These are phyloP conservation scores for Uncinocarpus reesii DNA, from an alignment of 2,329 filamentous ascomycete genomes.

Conservation along the genomic window DNA sequence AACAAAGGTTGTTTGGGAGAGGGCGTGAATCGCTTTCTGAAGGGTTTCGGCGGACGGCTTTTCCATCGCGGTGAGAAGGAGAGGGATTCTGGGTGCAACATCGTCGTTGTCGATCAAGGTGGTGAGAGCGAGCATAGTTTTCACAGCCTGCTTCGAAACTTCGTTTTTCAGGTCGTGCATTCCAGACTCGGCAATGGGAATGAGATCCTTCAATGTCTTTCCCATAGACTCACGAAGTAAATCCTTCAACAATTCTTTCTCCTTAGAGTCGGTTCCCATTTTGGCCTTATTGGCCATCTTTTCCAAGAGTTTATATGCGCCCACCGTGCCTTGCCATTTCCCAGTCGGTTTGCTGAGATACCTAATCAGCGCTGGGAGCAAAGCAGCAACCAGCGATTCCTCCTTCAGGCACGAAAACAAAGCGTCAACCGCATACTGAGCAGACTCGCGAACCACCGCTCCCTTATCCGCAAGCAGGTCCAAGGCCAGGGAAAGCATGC, in stretches of 20 bases:
- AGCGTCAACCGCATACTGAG: slow-evolving; percentile 86
- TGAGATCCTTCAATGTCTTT: slow-evolving; percentile 42
- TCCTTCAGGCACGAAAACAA: slow-evolving; percentile 68
- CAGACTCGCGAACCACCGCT: slow-evolving; percentile 75
- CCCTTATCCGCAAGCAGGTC: slow-evolving; percentile 88
- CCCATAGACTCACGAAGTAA: slow-evolving; percentile 85
- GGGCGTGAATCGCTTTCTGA: slow-evolving; percentile 90
- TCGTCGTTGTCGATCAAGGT: slow-evolving; percentile 93
- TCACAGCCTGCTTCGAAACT: slow-evolving; percentile 71
- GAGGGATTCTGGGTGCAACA: slow-evolving; percentile 79
- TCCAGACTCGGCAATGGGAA: slow-evolving; percentile 41
- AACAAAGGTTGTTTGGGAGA: slow-evolving; percentile 98
- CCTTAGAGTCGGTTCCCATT: slow-evolving; percentile 70
- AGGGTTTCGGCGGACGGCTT: slow-evolving; percentile 78
- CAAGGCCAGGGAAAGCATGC: slow-evolving; percentile 60
- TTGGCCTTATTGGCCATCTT: slow-evolving; percentile 93
- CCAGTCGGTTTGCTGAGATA: slow-evolving; percentile 77
- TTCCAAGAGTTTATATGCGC: slow-evolving; percentile 72
- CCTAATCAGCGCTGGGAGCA: slow-evolving; percentile 62
- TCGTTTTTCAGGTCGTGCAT: slow-evolving; percentile 97
- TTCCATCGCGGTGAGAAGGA: slow-evolving; percentile 90
- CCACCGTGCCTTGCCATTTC: slow-evolving; percentile 96
- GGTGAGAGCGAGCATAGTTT: slow-evolving; percentile 84
- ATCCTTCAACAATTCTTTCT: slow-evolving; percentile 80
- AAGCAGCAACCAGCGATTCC: slow-evolving; percentile 71